Evolutionary conservation across 306 rosid species (phyloP).

Genomic region (Corylus avellana): DNA sequence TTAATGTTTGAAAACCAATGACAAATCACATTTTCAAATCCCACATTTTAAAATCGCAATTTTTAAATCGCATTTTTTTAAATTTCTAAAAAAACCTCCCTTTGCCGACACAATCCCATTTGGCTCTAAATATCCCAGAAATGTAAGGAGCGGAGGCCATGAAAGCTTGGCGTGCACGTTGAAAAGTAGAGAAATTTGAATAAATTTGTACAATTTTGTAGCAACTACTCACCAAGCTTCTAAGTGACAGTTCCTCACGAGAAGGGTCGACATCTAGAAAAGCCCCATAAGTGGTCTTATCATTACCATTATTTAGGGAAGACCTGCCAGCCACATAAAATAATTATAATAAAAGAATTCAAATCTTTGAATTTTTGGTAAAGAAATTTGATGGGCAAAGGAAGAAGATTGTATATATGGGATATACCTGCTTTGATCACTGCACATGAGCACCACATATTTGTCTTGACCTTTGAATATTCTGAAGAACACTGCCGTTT

Average conservation of each 20-base stretch:
- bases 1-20: no score
- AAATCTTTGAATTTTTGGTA: background rate
- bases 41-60: no score
- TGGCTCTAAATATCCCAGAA: no score
- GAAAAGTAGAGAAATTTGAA: background rate
- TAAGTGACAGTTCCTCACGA: conserved; percentile 53
- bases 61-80: no score
- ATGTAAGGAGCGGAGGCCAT: no score
- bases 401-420: background rate
- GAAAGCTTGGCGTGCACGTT: no score
- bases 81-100: no score
- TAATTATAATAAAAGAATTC: background rate
- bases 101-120: no score
- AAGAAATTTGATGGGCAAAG: background rate
- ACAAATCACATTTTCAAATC: no score
- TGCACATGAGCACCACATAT: conserved; percentile 53
- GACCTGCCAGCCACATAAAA: conserved; percentile 42
- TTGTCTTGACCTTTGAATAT: conserved; percentile 48
- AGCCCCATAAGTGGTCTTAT: conserved; percentile 59
- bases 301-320: conserved; percentile 57
- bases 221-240: conserved; percentile 64
- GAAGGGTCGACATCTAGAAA: conserved; percentile 64
- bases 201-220: background rate
- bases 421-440: conserved; percentile 34
- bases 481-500: conserved; percentile 76